phyloP scores from a whole-genome alignment of 129 eudicot genomes.

The Apium graveolens region DNA sequence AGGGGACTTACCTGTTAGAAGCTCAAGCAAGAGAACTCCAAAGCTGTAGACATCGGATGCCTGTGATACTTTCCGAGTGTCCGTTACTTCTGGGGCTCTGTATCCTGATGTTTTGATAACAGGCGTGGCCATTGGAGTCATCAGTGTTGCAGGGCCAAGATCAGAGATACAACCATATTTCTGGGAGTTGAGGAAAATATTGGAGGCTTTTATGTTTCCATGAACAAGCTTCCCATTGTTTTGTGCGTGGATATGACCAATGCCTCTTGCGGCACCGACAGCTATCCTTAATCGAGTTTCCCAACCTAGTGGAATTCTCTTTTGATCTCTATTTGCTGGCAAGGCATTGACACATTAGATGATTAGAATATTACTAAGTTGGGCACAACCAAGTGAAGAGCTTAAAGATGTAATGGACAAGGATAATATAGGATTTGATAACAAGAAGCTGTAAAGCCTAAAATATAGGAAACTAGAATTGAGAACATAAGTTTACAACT shows the following conservation, averaged over 20 bases:
- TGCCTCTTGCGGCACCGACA: slow-evolving; percentile 75
- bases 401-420: background rate
- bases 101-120: slow-evolving; percentile 47
- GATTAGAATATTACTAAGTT: background rate
- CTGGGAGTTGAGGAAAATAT: slow-evolving; percentile 67
- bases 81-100: slow-evolving; percentile 79
- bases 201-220: slow-evolving; percentile 88
- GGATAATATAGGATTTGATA: background rate
- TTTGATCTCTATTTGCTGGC: slow-evolving; percentile 64
- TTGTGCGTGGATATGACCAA: slow-evolving; percentile 69
- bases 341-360: slow-evolving; percentile 2
- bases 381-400: background rate
- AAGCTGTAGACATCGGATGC: slow-evolving; percentile 71
- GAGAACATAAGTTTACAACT: background rate
- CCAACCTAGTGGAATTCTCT: slow-evolving; percentile 64
- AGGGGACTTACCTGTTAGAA: slow-evolving; percentile 78
- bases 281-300: slow-evolving; percentile 65
- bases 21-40: slow-evolving; percentile 78
- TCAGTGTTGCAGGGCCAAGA: slow-evolving; percentile 62
- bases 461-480: background rate
- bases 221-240: slow-evolving; percentile 60
- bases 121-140: slow-evolving; percentile 50
- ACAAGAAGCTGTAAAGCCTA: background rate
- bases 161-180: slow-evolving; percentile 58
- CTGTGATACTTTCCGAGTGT: slow-evolving; percentile 58